Conservation (phyloP, 352 stramenopile genomes). For the Chrysophaeum taylorii region DNA sequence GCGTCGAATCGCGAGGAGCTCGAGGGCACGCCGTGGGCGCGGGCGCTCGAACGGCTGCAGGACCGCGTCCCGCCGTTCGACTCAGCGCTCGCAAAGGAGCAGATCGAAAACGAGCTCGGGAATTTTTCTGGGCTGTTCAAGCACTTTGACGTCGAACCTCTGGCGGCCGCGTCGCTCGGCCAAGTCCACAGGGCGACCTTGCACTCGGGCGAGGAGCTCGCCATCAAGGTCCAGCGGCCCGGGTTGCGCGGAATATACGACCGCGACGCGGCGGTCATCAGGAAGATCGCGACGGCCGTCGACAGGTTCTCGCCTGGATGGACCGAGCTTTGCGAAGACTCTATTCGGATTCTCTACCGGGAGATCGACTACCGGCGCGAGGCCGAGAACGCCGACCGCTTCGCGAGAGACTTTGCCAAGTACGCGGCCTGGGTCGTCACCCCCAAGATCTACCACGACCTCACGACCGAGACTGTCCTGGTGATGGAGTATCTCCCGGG, state of each 20-base stretch:
- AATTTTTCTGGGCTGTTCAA: slow-evolving; percentile 40
- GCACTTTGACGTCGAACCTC: slow-evolving; percentile 55
- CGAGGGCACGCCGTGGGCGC: slow-evolving; percentile 44
- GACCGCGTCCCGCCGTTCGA: slow-evolving; percentile 44
- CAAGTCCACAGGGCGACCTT: slow-evolving; percentile 63
- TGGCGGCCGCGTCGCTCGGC: slow-evolving; percentile 64
- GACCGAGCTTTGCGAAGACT: slow-evolving; percentile 56
- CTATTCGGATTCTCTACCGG: slow-evolving; percentile 56
- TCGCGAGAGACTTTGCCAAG: slow-evolving; percentile 56
- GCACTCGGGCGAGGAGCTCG: slow-evolving; percentile 46
- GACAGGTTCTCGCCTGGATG: slow-evolving; percentile 56
- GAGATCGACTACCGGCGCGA: slow-evolving; percentile 71
- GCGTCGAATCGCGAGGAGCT: slow-evolving; percentile 47
- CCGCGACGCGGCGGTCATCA: slow-evolving; percentile 49
- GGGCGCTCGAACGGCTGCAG: slow-evolving; percentile 46
- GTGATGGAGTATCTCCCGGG: slow-evolving; percentile 91
- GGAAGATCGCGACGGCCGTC: slow-evolving; percentile 51
- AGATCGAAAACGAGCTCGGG: slow-evolving; percentile 34
- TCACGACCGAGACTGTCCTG: slow-evolving; percentile 75
- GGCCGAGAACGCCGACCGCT: slow-evolving; percentile 53
- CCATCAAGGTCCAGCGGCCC: slow-evolving; percentile 76
- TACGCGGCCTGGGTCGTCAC: slow-evolving; percentile 54
- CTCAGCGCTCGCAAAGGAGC: slow-evolving; percentile 26
- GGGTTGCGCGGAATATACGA: slow-evolving; percentile 61
- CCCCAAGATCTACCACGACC: slow-evolving; percentile 51